These are phyloP conservation scores for Mycena pura DNA, from an alignment of 768 basidiomycete species.

Conservation along the genomic window DNA sequence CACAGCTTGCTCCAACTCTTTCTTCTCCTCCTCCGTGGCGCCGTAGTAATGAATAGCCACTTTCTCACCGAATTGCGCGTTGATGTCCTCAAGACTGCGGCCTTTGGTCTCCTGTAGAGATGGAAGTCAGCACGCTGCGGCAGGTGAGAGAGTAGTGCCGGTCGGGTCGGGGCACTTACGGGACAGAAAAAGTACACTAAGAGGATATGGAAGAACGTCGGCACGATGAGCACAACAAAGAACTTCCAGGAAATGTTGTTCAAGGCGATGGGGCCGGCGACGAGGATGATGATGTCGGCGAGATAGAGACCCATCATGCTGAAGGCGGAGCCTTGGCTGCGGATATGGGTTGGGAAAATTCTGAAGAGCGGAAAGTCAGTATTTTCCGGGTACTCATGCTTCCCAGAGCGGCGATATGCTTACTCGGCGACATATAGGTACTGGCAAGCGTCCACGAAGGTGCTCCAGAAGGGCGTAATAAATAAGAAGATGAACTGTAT, in stretches of 20 bases:
- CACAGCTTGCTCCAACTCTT: neutral
- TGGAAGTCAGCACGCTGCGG: neutral
- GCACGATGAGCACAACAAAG: neutral
- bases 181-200: neutral
- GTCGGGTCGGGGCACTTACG: neutral
- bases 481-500: neutral
- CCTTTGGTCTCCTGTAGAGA: neutral
- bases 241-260: constrained; percentile 1
- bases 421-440: neutral
- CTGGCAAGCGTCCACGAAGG: neutral
- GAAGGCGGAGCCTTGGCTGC: neutral
- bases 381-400: neutral
- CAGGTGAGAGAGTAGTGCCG: neutral
- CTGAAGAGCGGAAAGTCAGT: neutral
- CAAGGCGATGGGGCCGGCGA: neutral
- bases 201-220: constrained; percentile 1
- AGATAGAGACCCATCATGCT: neutral
- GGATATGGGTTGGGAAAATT: neutral
- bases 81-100: neutral
- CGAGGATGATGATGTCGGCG: neutral
- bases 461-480: neutral
- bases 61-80: neutral
- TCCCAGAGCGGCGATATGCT: neutral
- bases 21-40: neutral
- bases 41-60: neutral